These are phyloP conservation scores for Veloboletus limbatus DNA, from an alignment of 1,284 basidiomycete species.

Conservation along the genomic window DNA sequence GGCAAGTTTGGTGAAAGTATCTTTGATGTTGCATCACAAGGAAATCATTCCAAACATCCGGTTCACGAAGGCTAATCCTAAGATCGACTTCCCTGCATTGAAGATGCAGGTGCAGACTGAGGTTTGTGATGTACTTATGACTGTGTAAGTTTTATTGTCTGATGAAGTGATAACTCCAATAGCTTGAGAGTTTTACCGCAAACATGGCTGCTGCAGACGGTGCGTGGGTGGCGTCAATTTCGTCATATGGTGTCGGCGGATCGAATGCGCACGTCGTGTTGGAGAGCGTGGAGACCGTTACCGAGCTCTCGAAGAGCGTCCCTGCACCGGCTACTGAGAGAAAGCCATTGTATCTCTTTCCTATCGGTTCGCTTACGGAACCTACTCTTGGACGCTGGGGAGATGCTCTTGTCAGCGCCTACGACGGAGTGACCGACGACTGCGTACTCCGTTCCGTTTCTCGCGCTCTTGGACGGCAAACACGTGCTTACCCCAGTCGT, in stretches of 20 bases:
- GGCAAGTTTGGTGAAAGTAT: slow-evolving; percentile 30
- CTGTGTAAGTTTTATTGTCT: neutral
- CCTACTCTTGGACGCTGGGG: slow-evolving; percentile 24
- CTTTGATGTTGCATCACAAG: slow-evolving; percentile 30
- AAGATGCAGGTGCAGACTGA: slow-evolving; percentile 29
- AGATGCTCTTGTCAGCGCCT: slow-evolving; percentile 18
- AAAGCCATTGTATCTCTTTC: slow-evolving; percentile 24
- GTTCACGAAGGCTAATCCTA: slow-evolving; percentile 27
- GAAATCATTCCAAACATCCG: slow-evolving; percentile 29
- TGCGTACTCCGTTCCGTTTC: slow-evolving; percentile 22
- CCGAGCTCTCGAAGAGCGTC: slow-evolving; percentile 8
- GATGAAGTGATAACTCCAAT: neutral
- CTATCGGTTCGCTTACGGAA: slow-evolving; percentile 26
- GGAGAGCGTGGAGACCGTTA: slow-evolving; percentile 18
- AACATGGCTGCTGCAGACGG: slow-evolving; percentile 27
- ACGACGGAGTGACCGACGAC: slow-evolving; percentile 18
- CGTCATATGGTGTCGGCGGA: slow-evolving; percentile 30
- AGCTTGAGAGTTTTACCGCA: slow-evolving; percentile 22
- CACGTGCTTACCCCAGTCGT: slow-evolving; percentile 28
- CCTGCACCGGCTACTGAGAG: neutral
- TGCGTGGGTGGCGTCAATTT: slow-evolving; percentile 29
- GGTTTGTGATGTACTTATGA: slow-evolving; percentile 4
- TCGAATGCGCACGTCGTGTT: slow-evolving; percentile 30
- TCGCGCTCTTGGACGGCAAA: slow-evolving; percentile 26
- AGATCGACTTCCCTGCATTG: slow-evolving; percentile 24